Evolutionary conservation across 2,329 filamentous ascomycete genomes (phyloP).

Genomic region (Aureobasidium sp.): DNA sequence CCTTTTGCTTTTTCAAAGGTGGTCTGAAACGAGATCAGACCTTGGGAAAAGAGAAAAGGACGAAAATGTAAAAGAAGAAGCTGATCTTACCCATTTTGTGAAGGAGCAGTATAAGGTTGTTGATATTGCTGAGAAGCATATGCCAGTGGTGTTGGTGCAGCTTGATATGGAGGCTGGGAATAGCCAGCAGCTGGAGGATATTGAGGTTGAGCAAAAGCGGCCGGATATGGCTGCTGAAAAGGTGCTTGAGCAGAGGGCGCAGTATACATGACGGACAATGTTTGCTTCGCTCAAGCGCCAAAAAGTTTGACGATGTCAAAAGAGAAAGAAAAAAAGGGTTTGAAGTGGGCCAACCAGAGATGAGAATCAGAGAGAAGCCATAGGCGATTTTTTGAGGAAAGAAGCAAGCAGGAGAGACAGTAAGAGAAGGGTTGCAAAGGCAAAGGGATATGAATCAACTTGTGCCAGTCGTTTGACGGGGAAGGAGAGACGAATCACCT

Average conservation of each 20-base stretch:
- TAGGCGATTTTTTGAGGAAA: slow-evolving; percentile 1
- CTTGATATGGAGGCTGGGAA: slow-evolving; percentile 28
- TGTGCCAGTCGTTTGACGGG: slow-evolving; percentile 12
- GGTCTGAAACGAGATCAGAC: slow-evolving; percentile 23
- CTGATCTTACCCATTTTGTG: slow-evolving; percentile 8
- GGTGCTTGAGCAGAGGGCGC: slow-evolving; percentile 24
- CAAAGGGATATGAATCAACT: slow-evolving; percentile 7
- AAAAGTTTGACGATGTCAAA: slow-evolving; percentile 2
- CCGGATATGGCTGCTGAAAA: slow-evolving; percentile 29
- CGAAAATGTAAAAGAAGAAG: background rate
- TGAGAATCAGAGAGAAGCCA: slow-evolving; percentile 9
- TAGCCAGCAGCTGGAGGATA: background rate
- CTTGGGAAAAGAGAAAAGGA: background rate
- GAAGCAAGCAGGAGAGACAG: slow-evolving; percentile 1
- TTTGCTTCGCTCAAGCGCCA: background rate
- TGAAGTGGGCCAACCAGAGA: background rate
- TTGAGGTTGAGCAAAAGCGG: background rate
- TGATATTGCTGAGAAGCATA: slow-evolving; percentile 25
- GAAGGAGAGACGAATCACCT: slow-evolving; percentile 14
- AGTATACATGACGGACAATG: slow-evolving; percentile 19
- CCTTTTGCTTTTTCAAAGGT: slow-evolving; percentile 37
- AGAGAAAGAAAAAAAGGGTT: background rate
- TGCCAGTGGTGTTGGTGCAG: slow-evolving; percentile 4
- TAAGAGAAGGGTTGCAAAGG: slow-evolving; percentile 12
- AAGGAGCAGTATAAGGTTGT: slow-evolving; percentile 16